phyloP scores from a whole-genome alignment of 2,329 filamentous ascomycete genomes.

The Ampelomyces quisqualis region DNA sequence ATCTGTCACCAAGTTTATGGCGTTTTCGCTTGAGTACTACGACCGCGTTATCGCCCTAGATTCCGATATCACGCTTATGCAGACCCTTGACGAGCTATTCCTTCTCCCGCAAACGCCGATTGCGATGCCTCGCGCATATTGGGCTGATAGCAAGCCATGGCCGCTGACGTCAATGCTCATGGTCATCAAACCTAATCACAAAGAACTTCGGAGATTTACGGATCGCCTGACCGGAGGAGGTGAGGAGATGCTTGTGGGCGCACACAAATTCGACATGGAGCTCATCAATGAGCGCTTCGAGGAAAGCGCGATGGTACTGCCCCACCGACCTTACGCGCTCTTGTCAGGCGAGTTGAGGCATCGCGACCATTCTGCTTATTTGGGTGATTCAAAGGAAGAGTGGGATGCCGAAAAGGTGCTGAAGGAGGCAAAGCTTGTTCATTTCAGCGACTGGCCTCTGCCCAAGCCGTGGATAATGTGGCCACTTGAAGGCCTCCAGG shows the following conservation, averaged over 20 bases:
- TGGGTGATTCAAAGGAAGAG: constrained; percentile 54
- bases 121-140: constrained; percentile 72
- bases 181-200: constrained; percentile 59
- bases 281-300: constrained; percentile 64
- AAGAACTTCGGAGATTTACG: constrained; percentile 51
- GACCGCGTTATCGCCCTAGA: constrained; percentile 60
- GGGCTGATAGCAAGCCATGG: constrained; percentile 58
- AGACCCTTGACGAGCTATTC: constrained; percentile 70
- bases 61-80: constrained; percentile 63
- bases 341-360: constrained; percentile 63
- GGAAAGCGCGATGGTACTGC: constrained; percentile 60
- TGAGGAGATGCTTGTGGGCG: constrained; percentile 27
- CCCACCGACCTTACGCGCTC: constrained; percentile 63
- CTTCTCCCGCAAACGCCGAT: constrained; percentile 61
- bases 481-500: constrained; percentile 43
- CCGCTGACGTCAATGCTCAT: constrained; percentile 63
- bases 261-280: constrained; percentile 64
- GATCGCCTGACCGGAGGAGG: constrained; percentile 31
- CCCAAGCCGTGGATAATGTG: constrained; percentile 64
- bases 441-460: constrained; percentile 71
- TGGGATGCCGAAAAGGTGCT: constrained; percentile 62
- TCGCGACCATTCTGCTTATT: constrained; percentile 54
- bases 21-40: constrained; percentile 68
- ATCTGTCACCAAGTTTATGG: constrained; percentile 67
- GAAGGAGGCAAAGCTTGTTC: constrained; percentile 64